Conservation (phyloP, 2,329 filamentous ascomycete genomes). For the Diaporthe citri region DNA sequence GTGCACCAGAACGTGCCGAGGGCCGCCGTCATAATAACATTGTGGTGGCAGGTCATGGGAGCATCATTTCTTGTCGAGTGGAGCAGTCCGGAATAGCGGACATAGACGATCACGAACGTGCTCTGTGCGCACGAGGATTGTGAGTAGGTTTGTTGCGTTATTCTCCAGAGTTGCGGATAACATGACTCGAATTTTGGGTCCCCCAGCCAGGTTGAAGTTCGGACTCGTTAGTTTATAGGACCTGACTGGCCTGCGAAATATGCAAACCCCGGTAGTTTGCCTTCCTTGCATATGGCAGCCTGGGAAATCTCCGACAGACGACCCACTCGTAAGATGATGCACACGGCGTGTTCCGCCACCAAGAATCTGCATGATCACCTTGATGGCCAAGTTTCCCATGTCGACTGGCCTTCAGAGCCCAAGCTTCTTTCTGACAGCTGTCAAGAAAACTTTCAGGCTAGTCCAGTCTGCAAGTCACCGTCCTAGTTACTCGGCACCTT, state of each 20-base stretch:
- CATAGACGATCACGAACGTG: conserved; percentile 5
- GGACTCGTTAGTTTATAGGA: background rate
- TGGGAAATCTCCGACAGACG: conserved; percentile 4
- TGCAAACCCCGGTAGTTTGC: background rate
- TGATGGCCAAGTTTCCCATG: background rate
- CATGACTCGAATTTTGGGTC: background rate
- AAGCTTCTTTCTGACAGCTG: conserved; percentile 12
- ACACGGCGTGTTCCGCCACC: conserved; percentile 4
- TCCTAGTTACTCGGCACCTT: background rate
- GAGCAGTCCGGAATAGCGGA: conserved; percentile 1
- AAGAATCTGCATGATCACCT: background rate
- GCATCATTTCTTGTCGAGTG: conserved; percentile 3
- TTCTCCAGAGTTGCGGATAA: background rate
- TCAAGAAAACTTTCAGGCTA: background rate
- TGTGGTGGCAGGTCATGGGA: background rate
- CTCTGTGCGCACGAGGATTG: conserved; percentile 10
- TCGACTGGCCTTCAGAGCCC: background rate
- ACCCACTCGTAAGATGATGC: conserved; percentile 22
- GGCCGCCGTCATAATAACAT: background rate
- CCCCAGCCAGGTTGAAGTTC: background rate
- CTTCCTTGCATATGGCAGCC: conserved; percentile 10
- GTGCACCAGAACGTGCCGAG: background rate
- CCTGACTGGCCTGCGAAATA: background rate
- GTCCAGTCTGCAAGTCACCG: background rate
- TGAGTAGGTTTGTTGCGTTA: conserved; percentile 1